Evolutionary conservation across 2,329 filamentous ascomycete species (phyloP), one percentile per base, ranked within the genome.

Genomic region (Cladophialophora exuberans): DNA sequence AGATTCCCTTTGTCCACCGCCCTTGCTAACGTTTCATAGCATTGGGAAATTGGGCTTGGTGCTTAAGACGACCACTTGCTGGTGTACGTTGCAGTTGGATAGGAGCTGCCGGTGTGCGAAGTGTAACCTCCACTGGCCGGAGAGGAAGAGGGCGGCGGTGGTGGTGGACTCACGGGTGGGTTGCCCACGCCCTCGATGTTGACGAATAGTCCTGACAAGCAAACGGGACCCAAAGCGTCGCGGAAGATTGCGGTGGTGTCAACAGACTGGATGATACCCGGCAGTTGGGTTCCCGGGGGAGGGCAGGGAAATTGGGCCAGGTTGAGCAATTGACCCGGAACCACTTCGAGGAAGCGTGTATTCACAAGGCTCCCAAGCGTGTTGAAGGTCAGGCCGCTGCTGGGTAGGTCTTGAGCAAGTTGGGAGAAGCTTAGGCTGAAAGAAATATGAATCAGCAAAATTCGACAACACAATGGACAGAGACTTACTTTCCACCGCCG

Each of bases 341-440:
- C 38, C 25, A 48, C n/a, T 17, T 48, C 38, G 9, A 17, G 1
- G 31, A 36, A n/a, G 11, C 45, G 31, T 1, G 11, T 26, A n/a
- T 18, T 28, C 18, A 38, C 6, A 7, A 36, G 6, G 30, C 10
- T 15, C 10, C 45, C 45, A 11, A 48, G 31, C 1, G 45, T 48
- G n/a, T 48, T 48, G 22, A 36, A 35, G 13, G 45, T 48, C 15
- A 48, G 35, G 45, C 33, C 45, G 11, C 31, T 39, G 45, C 45
- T 48, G 17, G 45, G 45, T 7, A 48, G 33, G 22, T 48, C 30
- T 31, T 17, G 13, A 10, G 15, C 22, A n/a, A 48, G 33, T 18
- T 22, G 45, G 10, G 33, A 38, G 31, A 48, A 48, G 33, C 39
- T 48, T 9, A 48, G 39, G 45, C 45, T 42, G 15, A 11, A 42